Evolutionary conservation across 371 early-diverging fungal genomes (phyloP).

Genomic region (Syncephalastrum racemosum): DNA sequence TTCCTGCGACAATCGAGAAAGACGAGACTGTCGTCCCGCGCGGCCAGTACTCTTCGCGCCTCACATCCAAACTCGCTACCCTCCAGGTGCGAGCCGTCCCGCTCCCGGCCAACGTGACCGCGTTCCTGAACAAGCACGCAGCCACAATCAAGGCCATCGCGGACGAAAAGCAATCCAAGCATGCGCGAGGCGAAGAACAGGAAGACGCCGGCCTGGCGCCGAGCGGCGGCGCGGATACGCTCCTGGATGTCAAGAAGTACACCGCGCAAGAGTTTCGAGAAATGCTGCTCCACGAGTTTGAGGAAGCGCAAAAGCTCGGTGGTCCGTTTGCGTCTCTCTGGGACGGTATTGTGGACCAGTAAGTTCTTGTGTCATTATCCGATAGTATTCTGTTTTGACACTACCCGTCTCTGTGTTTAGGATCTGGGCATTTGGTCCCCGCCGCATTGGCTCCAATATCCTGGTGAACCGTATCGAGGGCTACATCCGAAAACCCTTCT

Average conservation of each 20-base stretch:
- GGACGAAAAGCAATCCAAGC: constrained; percentile 46
- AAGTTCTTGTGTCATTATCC: constrained; percentile 8
- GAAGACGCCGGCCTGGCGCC: constrained; percentile 8
- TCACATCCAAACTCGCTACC: constrained; percentile 69
- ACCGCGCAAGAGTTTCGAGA: constrained; percentile 36
- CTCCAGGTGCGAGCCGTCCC: constrained; percentile 80
- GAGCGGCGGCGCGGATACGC: not conserved
- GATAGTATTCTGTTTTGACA: not conserved
- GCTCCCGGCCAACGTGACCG: constrained; percentile 69
- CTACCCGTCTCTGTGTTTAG: constrained; percentile 16
- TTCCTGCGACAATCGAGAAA: constrained; percentile 44
- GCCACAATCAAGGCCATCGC: constrained; percentile 64
- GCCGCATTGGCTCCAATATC: constrained; percentile 87
- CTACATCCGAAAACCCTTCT: constrained; percentile 52
- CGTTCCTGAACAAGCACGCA: constrained; percentile 61
- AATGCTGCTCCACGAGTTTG: constrained; percentile 43
- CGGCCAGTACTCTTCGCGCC: constrained; percentile 54
- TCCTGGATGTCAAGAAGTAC: constrained; percentile 15
- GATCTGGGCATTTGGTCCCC: constrained; percentile 81
- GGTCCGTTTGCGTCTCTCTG: constrained; percentile 41
- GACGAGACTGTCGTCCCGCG: constrained; percentile 52
- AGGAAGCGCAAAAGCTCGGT: constrained; percentile 45
- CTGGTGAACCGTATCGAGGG: constrained; percentile 72
- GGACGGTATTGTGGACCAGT: constrained; percentile 55
- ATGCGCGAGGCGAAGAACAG: constrained; percentile 13